A percentile compares a stretch with the other conserved stretches of the same genome.
Conservation (phyloP, 768 basidiomycete species). For the Auriscalpium vulgare region DNA sequence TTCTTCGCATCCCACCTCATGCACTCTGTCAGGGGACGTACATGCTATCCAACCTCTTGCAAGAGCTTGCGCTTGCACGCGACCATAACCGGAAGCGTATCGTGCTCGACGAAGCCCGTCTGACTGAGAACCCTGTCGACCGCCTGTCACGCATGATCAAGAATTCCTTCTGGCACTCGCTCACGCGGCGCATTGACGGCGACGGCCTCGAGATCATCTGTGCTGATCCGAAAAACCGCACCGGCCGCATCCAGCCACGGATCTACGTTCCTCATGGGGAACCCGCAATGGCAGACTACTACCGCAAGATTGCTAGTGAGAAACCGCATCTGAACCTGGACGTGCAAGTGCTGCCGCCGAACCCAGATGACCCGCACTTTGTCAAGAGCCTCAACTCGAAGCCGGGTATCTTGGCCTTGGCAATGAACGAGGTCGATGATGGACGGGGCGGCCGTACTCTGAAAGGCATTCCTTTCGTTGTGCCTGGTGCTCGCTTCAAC, state of each 20-base stretch:
- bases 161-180: constrained; percentile 96
- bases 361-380: constrained; percentile 80
- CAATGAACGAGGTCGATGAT: constrained; percentile 89
- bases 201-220: constrained; percentile 97
- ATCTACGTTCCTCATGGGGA: constrained; percentile 95
- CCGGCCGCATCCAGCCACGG: constrained; percentile 79
- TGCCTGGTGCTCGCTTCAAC: constrained; percentile 92
- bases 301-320: constrained; percentile 79
- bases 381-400: constrained; percentile 92
- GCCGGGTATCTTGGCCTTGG: constrained; percentile 89
- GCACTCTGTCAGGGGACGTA: constrained; percentile 73
- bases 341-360: constrained; percentile 81
- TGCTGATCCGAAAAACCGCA: constrained; percentile 96
- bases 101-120: constrained; percentile 96
- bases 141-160: constrained; percentile 96
- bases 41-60: constrained; percentile 98
- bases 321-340: constrained; percentile 93
- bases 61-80: constrained; percentile 93
- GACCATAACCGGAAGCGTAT: constrained; percentile 95
- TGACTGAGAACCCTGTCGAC: constrained; percentile 96
- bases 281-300: constrained; percentile 93
- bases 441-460: constrained; percentile 70
- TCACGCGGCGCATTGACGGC: constrained; percentile 94
- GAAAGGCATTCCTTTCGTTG: constrained; percentile 94
- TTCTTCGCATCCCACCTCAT: constrained; percentile 7